Base-by-base conservation (phyloP, 176 grass and related monocot genomes). In the Dendrocalamus sinicus region DNA sequence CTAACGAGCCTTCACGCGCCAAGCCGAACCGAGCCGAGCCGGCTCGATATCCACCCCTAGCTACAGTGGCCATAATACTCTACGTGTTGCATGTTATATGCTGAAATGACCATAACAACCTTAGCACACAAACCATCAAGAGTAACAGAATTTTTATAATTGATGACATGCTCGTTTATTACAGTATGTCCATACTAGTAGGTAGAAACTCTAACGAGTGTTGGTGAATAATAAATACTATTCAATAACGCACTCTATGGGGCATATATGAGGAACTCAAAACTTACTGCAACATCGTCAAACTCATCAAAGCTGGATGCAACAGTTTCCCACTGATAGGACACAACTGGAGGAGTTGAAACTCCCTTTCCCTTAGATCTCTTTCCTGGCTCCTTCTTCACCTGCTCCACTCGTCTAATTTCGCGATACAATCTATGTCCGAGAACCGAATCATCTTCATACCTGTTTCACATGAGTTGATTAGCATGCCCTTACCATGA, bases 301-400 rank as follows among this genome's bases (percentile, higher is more conserved):
- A 99, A 99, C 86, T 99, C 94, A 75, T 99, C 92, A 80, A 99
- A 96, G 63, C 77, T 99, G 79, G 97, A 94, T 37, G 97, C 94
- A 65, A 99, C 92, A 63, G 97, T 91, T 91, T 99, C 97, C 97
- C 97, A 99, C 63, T 93, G 94, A 68, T 90, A 96, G 17, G 90
- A 94, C 39, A 94, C 72, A 80, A 92, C 73, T 61, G 94, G 66
- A 84, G 57, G 76, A 62, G 79, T 51, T 69, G 79, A 87, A 88
- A 66, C 83, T 86, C 91, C 80, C 89, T 94, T 99, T 74, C 88
- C 86, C 54, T 86, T 92, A 3, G 83, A 66, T 75, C 93, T 96
- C 85, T 99, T 97, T 70, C 76, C 81, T 12, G 71, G 83, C 63
- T 95, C 93, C 72, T 88, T 91, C 80, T 92, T 86, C 23, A 83